These are phyloP conservation scores for Metschnikowia continentalis DNA, from an alignment of 805 yeast species.

Conservation along the genomic window DNA sequence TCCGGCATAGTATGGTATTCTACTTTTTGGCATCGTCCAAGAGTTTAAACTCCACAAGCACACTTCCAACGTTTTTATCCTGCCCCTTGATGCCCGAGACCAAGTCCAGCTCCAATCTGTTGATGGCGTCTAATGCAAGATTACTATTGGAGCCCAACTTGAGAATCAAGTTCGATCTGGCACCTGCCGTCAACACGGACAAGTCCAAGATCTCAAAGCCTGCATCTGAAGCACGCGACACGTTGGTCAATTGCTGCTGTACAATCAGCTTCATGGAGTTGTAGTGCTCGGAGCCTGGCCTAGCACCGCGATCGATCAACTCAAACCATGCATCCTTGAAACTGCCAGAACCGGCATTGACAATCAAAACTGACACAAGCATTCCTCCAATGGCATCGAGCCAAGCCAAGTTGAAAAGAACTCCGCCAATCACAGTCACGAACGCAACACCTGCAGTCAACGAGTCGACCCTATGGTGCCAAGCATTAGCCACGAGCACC, in stretches of 20 bases:
- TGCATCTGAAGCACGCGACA: constrained; percentile 24
- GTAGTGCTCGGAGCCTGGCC: constrained; percentile 48
- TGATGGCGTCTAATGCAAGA: constrained; percentile 14
- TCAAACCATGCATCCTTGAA: constrained; percentile 68
- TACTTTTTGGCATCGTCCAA: neutral
- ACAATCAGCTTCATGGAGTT: constrained; percentile 37
- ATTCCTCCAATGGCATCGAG: constrained; percentile 91
- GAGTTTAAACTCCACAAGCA: constrained; percentile 14
- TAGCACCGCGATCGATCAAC: constrained; percentile 68
- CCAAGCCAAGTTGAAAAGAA: constrained; percentile 72
- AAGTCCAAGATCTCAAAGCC: constrained; percentile 37
- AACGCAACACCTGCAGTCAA: constrained; percentile 89
- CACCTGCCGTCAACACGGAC: constrained; percentile 54
- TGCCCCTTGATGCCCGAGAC: constrained; percentile 11
- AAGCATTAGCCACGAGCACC: constrained; percentile 92
- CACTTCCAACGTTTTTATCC: constrained; percentile 15
- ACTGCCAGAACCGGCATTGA: constrained; percentile 80
- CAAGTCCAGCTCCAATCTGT: constrained; percentile 13
- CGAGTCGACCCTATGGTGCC: constrained; percentile 97
- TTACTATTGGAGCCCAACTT: constrained; percentile 24
- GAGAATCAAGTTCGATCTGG: constrained; percentile 44
- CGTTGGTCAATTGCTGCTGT: constrained; percentile 24
- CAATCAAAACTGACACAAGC: constrained; percentile 73
- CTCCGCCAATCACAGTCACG: constrained; percentile 81
- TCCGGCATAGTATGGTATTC: neutral